These are phyloP conservation scores for Polygonum aviculare DNA, from an alignment of 148 eudicot species.

Conservation along the genomic window DNA sequence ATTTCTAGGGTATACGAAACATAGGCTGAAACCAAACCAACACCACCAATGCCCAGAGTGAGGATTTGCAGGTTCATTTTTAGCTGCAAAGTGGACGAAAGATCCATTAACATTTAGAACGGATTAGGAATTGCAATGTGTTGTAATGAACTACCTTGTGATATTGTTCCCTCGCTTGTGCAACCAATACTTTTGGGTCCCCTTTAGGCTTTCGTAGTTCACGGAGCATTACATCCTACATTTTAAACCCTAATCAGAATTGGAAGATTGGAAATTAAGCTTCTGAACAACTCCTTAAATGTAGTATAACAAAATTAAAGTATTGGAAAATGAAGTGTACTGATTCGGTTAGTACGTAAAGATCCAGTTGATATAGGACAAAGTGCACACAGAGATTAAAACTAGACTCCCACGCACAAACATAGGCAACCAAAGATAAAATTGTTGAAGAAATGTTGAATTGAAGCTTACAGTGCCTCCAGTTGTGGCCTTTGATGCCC, in stretches of 20 bases:
- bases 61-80: slow-evolving; percentile 61
- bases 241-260: not conserved
- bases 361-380: too few relatives aligned
- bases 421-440: not conserved
- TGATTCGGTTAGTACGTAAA: not conserved
- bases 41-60: slow-evolving; percentile 75
- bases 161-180: slow-evolving; percentile 77
- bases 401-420: too few relatives aligned
- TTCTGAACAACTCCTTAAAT: not conserved
- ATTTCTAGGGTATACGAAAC: slow-evolving; percentile 82
- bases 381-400: too few relatives aligned
- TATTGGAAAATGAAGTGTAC: not conserved
- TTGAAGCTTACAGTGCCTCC: slow-evolving; percentile 76
- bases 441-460: not conserved
- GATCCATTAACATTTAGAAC: not conserved
- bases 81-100: slow-evolving; percentile 41
- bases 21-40: slow-evolving; percentile 77
- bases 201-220: slow-evolving; percentile 56
- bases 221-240: slow-evolving; percentile 67
- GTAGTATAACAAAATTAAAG: not conserved
- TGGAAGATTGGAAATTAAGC: not conserved
- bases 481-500: slow-evolving; percentile 85
- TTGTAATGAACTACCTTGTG: slow-evolving; percentile 33
- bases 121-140: not conserved
- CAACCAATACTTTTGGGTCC: slow-evolving; percentile 79